Conservation (phyloP, 179 eudicot species). For the Gypsophila paniculata region DNA sequence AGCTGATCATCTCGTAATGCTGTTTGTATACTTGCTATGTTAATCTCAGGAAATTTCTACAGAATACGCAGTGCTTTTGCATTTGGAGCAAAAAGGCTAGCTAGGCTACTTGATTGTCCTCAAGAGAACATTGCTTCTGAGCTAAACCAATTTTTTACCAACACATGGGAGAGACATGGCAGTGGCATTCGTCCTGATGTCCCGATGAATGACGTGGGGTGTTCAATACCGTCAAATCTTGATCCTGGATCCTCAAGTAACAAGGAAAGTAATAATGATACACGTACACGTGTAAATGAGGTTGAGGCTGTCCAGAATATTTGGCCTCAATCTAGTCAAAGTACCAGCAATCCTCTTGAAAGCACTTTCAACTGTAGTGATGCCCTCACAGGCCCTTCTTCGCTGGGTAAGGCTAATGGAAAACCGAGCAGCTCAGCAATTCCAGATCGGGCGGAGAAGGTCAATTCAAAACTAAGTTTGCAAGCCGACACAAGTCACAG, state of each 20-base stretch:
- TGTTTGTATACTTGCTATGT: background rate
- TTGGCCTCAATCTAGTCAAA: conserved; percentile 25
- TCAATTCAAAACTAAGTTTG: conserved; percentile 25
- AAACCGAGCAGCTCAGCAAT: conserved; percentile 29
- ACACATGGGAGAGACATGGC: conserved; percentile 93
- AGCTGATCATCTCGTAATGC: conserved; percentile 7
- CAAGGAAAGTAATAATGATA: conserved; percentile 30
- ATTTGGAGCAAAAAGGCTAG: conserved; percentile 76
- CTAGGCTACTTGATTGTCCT: conserved; percentile 73
- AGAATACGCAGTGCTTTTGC: conserved; percentile 93
- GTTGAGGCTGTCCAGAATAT: conserved; percentile 27
- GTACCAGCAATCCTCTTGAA: conserved; percentile 31
- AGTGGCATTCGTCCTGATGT: conserved; percentile 81
- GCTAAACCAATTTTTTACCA: conserved; percentile 74
- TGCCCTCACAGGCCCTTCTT: too few relatives aligned
- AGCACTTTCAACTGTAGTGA: conserved; percentile 26
- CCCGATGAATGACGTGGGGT: conserved; percentile 33
- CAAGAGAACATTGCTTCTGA: conserved; percentile 51
- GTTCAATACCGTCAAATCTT: conserved; percentile 30
- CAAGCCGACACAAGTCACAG: conserved; percentile 35
- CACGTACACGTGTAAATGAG: conserved; percentile 28
- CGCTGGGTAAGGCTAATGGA: too few relatives aligned
- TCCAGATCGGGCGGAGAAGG: conserved; percentile 28
- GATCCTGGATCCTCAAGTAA: conserved; percentile 28
- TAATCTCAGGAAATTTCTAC: conserved; percentile 64